Base-by-base conservation (phyloP, 1,139 yeast species). In the Hyphopichia burtonii region DNA sequence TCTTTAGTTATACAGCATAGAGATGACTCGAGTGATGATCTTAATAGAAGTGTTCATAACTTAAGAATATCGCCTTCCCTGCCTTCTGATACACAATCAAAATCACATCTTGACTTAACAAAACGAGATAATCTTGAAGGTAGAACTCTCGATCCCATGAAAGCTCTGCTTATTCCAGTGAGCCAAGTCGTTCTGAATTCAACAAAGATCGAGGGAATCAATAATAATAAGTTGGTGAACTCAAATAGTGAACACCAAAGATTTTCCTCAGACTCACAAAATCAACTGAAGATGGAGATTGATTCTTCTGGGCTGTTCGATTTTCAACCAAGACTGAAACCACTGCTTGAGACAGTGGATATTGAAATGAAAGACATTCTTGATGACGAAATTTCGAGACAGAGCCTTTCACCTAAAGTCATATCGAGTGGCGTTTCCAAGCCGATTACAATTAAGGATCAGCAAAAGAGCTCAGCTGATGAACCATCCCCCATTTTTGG, bases 21-120 rank as follows among this genome's bases (percentile, higher is more conserved):
- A 20, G 49, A 43, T 23, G 46, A 43, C 25, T 11, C 11, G 9
- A 38, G 28, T 19, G 55, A 52, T 9, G 54, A 48, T 11, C 38
- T 52, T 14, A 51, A 50, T 34, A 40, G 37, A 17, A 49, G 54
- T 22, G 56, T 52, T 1, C 41, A 45, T 20, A 47, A 42, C 2
- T 40, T 51, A n/a, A 37, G 43, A 3, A 36, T 49, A 10, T 41
- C 48, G 7, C 33, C 20, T 14, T 17, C 36, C n/a, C 32, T 20
- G 23, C 23, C 23, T 34, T 9, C 10, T n/a, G 4, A 11, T 20
- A 8, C 8, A 23, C 36, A 36, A 28, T 15, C 15, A 28, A n/a
- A n/a, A n/a, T n/a, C n/a, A n/a, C n/a, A n/a, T n/a, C n/a, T n/a
- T n/a, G n/a, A 6, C 8, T 20, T 20, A 8, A 20, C 5, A 20